phyloP scores from a whole-genome alignment of 345 rosid species.

The Sisymbrium altissimum region DNA sequence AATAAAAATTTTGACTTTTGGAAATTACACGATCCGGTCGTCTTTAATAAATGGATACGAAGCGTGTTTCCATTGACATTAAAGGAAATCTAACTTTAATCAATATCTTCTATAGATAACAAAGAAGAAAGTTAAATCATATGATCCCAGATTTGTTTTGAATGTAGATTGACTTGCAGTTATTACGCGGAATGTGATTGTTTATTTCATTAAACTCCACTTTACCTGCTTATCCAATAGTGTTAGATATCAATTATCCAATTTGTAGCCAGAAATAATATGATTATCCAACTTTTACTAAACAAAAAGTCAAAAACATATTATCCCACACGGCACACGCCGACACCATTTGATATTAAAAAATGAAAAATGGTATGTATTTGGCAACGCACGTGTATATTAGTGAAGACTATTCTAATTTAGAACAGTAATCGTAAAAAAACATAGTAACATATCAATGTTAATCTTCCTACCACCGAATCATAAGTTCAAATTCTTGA shows the following conservation, averaged over 20 bases:
- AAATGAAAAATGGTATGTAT: not conserved
- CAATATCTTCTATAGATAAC: not conserved
- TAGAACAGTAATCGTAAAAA: not conserved
- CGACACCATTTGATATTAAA: not conserved
- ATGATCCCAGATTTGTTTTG: not conserved
- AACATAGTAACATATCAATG: not conserved
- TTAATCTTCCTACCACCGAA: not conserved
- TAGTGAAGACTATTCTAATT: not conserved
- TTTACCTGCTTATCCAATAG: not conserved
- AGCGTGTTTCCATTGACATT: not conserved
- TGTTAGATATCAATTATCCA: not conserved
- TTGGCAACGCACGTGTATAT: slow-evolving; percentile 5
- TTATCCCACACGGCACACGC: not conserved
- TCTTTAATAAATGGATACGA: slow-evolving; percentile 13
- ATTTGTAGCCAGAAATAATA: not conserved
- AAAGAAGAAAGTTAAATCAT: not conserved
- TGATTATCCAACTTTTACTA: not conserved
- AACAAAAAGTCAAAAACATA: not conserved
- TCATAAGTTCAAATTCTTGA: not conserved
- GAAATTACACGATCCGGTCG: not conserved
- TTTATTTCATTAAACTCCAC: not conserved
- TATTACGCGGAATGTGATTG: not conserved
- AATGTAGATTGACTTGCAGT: not conserved
- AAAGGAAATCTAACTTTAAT: slow-evolving; percentile 11
- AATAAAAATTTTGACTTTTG: not conserved